Evolutionary conservation across 78 protist species (phyloP), one percentile per base, ranked within the genome.

Genomic region (slime mould (Dictyostelium discoideum)): DNA sequence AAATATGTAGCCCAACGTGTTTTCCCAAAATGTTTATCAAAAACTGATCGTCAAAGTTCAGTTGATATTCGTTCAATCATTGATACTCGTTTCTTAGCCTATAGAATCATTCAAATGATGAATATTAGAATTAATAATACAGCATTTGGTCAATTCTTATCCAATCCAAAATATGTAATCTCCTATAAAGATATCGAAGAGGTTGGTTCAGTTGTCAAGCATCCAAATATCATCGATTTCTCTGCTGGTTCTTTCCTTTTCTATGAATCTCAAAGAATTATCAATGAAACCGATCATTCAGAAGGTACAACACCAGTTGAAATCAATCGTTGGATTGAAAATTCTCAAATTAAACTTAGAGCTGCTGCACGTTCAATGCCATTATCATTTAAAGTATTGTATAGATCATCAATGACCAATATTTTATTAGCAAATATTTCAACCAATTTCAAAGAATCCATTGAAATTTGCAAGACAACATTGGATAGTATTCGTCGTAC

Each of bases 351-450:
- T 11, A 88, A 88, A 50, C 18, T 88, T 0, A 54, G 44, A 14
- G 7, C 46, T 20, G 94, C 94, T 5, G 80, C 74, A 20, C 37
- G 82, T 8, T 88, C 94, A 39, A 88, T 88, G 87, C 94, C 94
- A 63, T 44, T 73, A 26, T 88, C 65, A 48, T 78, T 63, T 29
- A 90, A 82, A 39, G 42, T 90, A 3, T 67, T 69, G 2, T 2
- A 67, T 29, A 80, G 74, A 32, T 86, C 65, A 22, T 72, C 95
- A 10, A 22, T 39, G 18, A 10, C 81, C 60, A 81, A 67, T 44
- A 8, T 89, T 16, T 20, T 89, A 20, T 32, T 48, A 10, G 84
- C 94, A 9, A 89, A 78, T 22, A 37, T 60, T 60, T 40, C 83
- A 10, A 60, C n/a, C 8, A 44, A 81, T n/a, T 24, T 89, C 16